phyloP scores from a whole-genome alignment of 2,329 filamentous ascomycete species.

The Pezicula neosporulosa region DNA sequence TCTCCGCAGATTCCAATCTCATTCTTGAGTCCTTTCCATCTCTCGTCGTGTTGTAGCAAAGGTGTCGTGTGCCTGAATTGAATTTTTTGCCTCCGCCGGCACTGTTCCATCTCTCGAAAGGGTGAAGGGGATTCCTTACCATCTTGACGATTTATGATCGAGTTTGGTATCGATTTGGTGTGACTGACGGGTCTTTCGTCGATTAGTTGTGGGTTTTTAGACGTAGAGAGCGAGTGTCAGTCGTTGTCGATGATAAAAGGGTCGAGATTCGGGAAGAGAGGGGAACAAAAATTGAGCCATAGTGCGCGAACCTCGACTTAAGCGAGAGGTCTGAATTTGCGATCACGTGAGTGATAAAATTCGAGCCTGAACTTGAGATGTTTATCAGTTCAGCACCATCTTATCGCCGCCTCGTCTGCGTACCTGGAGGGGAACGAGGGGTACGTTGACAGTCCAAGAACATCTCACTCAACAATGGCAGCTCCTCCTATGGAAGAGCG shows the following conservation, averaged over 20 bases:
- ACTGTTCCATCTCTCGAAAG: constrained; percentile 11
- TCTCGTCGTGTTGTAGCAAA: constrained; percentile 3
- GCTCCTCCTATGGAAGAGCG: constrained; percentile 56
- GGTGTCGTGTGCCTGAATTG: constrained; percentile 25
- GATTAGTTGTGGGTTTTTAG: constrained; percentile 20
- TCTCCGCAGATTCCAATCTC: not conserved
- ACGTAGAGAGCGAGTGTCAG: constrained; percentile 32
- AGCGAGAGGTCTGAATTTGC: constrained; percentile 3
- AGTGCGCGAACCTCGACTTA: constrained; percentile 5
- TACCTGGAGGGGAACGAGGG: too few relatives aligned
- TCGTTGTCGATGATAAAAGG: constrained; percentile 29
- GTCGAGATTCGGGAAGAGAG: constrained; percentile 9
- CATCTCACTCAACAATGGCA: constrained; percentile 43
- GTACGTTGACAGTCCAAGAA: too few relatives aligned
- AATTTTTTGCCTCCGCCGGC: constrained; percentile 6
- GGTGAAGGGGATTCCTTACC: constrained; percentile 47
- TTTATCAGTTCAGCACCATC: too few relatives aligned
- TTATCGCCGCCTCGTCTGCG: too few relatives aligned
- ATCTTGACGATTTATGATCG: constrained; percentile 59
- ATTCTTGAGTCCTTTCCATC: not conserved
- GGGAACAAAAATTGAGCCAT: constrained; percentile 7
- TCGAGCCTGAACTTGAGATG: too few relatives aligned
- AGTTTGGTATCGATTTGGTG: constrained; percentile 28
- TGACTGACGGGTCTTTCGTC: constrained; percentile 33
- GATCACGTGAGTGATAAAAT: not conserved